phyloP scores from a whole-genome alignment of 2,329 filamentous ascomycete species.

The Davidsoniella australis region DNA sequence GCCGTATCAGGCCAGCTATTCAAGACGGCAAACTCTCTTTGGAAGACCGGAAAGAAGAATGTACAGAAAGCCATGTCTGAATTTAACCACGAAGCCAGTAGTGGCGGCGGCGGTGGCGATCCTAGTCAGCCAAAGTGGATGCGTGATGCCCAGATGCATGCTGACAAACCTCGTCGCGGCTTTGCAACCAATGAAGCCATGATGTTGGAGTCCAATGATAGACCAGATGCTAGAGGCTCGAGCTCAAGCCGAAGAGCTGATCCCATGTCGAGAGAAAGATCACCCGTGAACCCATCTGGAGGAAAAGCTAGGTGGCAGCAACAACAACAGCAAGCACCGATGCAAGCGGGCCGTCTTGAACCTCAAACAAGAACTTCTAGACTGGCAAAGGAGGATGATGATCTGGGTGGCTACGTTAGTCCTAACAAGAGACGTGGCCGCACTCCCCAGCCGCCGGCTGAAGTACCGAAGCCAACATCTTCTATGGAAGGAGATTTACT shows the following conservation, averaged over 20 bases:
- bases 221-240: constrained; percentile 24
- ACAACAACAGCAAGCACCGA: constrained; percentile 29
- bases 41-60: constrained; percentile 88
- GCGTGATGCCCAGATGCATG: constrained; percentile 47
- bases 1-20: constrained; percentile 70
- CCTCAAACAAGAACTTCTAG: constrained; percentile 43
- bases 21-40: constrained; percentile 86
- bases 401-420: constrained; percentile 70
- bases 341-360: constrained; percentile 14
- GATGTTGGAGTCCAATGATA: constrained; percentile 53
- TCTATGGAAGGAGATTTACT: constrained; percentile 47
- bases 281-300: constrained; percentile 27
- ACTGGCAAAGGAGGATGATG: constrained; percentile 62
- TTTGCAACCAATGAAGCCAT: constrained; percentile 53
- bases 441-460: constrained; percentile 30
- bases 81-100: constrained; percentile 46
- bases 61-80: constrained; percentile 85
- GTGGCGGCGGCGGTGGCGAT: constrained; percentile 27
- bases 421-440: constrained; percentile 64
- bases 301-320: constrained; percentile 31
- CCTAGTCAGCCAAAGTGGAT: constrained; percentile 87
- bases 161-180: constrained; percentile 17
- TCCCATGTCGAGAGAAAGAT: constrained; percentile 14
- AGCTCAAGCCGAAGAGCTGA: constrained; percentile 4
- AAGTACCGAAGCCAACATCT: constrained; percentile 23